Evolutionary conservation across 139 green algal species (phyloP), one percentile per base, ranked within the genome.

Genomic region (Chlorella sp.): DNA sequence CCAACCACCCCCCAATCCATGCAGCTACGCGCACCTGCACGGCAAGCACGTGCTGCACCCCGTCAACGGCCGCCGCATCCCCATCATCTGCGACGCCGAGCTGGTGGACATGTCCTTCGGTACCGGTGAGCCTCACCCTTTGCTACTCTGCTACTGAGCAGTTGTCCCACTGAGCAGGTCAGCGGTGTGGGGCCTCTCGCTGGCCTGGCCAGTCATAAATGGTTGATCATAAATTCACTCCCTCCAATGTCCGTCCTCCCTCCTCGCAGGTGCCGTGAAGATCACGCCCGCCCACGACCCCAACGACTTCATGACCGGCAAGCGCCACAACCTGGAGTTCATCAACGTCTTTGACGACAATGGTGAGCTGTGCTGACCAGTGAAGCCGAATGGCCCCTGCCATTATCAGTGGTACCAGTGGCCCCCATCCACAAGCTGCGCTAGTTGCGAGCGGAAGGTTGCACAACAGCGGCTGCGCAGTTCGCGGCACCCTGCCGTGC

Each of bases 241-340:
- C 34, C 20, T 7, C 68, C 36, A 5, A 34, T 75, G 36, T 51
- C 20, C 28, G 30, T 64, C n/a, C 24, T 5, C n/a, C 32, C 48
- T 32, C 46, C n/a, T 44, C 46, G 62, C 78, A 84, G 78, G 87
- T 38, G 94, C 93, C 3, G 92, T 98, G 22, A 98, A 99, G 91
- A 97, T 99, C 89, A 99, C 97, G 0, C 97, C 97, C 20, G 97
- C 95, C 16, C 97, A 99, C 83, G 97, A 99, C 91, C 94, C 95
- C 87, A 99, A 99, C 88, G 97, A 99, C 85, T 99, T 98, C 82
- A 82, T 89, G 41, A 96, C 96, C 46, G 89, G 89, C 85, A 96
- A 98, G 92, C 92, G 95, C 54, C 92, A 97, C 88, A 90, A 89
- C 73, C 94, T 99, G 73, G 91, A 96, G 76, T 98, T 96, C 88